Base-by-base conservation (phyloP, 2,329 filamentous ascomycete genomes). In the Cadophora sp. region DNA sequence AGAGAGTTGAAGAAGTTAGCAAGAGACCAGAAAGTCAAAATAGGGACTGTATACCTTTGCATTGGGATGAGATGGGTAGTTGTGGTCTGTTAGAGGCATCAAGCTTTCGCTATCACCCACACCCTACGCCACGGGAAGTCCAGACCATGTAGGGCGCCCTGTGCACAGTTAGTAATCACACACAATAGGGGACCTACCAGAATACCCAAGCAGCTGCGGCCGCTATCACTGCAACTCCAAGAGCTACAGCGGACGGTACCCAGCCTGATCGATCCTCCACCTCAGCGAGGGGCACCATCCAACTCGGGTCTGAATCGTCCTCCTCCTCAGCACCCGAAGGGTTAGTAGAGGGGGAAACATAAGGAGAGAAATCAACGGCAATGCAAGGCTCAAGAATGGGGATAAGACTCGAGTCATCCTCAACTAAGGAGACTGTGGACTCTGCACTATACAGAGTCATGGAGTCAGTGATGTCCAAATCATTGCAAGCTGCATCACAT, bases 321-420 rank as follows among this genome's bases (percentile, higher is more conserved):
- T 6, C 31, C 31, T 6, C 31, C 31, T 34, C 31, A 34, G 31
- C 31, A 34, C 31, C 11, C 6, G 43, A 48, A 9, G 51, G 19
- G 16, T 11, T 5, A 34, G 31, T n/a, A 34, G 51, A 6, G 14
- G 51, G 16, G 12, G 8, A 34, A 19, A 2, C 4, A 14, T 19
- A 55, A 8, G 51, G 51, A n/a, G 27, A 19, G 22, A 55, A 55
- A 34, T 11, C n/a, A 16, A 55, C 31, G 4, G 27, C 51, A 19
- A 55, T 55, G 51, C 51, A 55, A 34, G 51, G 51, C 14, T 55
- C 51, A 19, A 55, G 51, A 34, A 55, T 55, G 51, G 51, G 51
- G 9, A 55, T 55, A 11, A 55, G 51, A 27, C 51, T 55, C 51
- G 51, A 55, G 51, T 55, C 51, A 34, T 55, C 51, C 14, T 19